These are phyloP conservation scores for Magnolia kwangsiensis DNA, from an alignment of 164 flowering plant genomes.

Conservation along the genomic window DNA sequence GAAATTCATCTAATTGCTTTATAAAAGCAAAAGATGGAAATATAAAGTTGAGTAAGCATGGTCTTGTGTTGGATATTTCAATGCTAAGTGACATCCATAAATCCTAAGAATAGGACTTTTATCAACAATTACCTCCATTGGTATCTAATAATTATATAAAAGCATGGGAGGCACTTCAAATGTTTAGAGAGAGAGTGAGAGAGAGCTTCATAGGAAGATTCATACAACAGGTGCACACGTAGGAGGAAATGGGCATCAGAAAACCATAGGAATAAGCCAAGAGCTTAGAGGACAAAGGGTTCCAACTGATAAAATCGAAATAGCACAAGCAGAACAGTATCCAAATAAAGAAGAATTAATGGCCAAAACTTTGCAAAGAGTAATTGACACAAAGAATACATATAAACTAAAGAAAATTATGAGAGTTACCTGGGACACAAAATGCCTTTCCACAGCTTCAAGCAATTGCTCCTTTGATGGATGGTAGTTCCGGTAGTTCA, in stretches of 20 bases:
- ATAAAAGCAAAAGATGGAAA: conserved; percentile 6
- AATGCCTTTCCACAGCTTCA: conserved; percentile 10
- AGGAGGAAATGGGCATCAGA: background rate
- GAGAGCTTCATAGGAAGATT: background rate
- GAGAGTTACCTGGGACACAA: conserved; percentile 1
- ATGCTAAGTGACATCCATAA: background rate
- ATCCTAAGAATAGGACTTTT: background rate
- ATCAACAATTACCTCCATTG: background rate
- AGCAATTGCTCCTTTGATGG: conserved; percentile 8
- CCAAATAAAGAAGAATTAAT: background rate
- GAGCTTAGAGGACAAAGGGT: background rate
- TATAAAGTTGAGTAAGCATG: background rate
- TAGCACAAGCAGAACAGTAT: background rate
- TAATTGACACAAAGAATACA: background rate
- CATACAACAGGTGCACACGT: background rate
- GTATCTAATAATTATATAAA: background rate
- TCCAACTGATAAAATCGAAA: background rate
- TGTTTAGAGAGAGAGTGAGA: background rate
- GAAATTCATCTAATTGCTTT: conserved; percentile 6
- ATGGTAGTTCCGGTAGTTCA: conserved; percentile 4
- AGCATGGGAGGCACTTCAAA: background rate
- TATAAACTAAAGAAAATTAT: background rate
- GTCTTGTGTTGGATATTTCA: background rate
- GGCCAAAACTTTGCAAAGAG: background rate
- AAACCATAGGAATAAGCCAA: background rate